A percentile compares a stretch with the other conserved stretches of the same genome.
Conservation (phyloP, 345 rosid species). For the Populus nigra region DNA sequence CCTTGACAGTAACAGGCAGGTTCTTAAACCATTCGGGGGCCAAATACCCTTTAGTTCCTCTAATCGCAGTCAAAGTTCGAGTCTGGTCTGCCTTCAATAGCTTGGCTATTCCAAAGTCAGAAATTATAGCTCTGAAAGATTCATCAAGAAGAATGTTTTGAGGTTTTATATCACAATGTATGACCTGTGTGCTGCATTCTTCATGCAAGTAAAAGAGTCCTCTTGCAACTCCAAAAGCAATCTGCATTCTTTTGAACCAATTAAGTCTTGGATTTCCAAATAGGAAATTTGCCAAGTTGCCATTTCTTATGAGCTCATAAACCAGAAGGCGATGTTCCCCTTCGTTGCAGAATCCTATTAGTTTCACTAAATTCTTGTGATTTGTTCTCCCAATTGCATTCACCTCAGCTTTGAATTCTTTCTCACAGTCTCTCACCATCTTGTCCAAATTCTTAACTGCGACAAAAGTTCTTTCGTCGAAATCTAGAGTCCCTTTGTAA, state of each 20-base stretch:
- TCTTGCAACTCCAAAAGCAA: constrained; percentile 13
- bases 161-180: constrained; percentile 22
- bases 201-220: constrained; percentile 19
- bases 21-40: constrained; percentile 21
- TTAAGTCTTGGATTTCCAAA: constrained; percentile 16
- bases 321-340: constrained; percentile 25
- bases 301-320: constrained; percentile 34
- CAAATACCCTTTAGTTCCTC: constrained; percentile 22
- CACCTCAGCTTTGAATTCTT: constrained; percentile 28
- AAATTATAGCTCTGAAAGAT: not conserved
- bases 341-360: constrained; percentile 35
- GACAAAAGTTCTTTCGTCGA: not conserved
- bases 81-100: constrained; percentile 5
- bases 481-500: constrained; percentile 15
- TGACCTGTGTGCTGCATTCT: constrained; percentile 8
- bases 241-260: constrained; percentile 21
- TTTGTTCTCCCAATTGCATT: constrained; percentile 29
- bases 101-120: constrained; percentile 26
- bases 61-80: not conserved
- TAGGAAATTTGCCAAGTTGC: constrained; percentile 19
- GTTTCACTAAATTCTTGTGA: constrained; percentile 36
- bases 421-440: constrained; percentile 12
- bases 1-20: not conserved
- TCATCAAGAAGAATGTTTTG: constrained; percentile 21
- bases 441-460: constrained; percentile 28